Evolutionary conservation across 2,329 filamentous ascomycete genomes (phyloP), one percentile per base, ranked within the genome.

Genomic region (Colletotrichum sp.): DNA sequence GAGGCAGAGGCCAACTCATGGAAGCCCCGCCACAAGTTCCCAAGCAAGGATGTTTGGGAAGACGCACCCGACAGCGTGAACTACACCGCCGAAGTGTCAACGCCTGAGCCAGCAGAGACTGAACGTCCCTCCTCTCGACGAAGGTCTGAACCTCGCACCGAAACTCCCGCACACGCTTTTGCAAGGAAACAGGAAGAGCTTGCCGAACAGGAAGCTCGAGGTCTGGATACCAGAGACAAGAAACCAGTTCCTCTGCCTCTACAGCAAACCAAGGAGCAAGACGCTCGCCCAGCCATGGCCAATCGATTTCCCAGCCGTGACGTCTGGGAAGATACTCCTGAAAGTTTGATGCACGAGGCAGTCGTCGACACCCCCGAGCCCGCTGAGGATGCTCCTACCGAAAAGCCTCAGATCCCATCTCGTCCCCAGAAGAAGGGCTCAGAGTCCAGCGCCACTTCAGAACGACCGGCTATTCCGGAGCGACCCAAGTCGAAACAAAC

Each of bases 11-110:
- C 81, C 63, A 89, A 89, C 78, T 85, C 89, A 72, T 87, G 87
- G 71, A 88, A 91, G 78, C 86, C 90, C 76, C 91, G 92, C 78
- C 93, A 94, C 76, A 85, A 90, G 77, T 99, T 99, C 85, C 97
- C 97, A 2, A 98, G 96, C 84, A 94, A 96, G 83, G 97, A 99
- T 83, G 92, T 98, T 55, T 99, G 97, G 97, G 97, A 99, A 86
- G 98, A 99, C 83, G 94, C 95, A 0, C 97, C 98, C 6, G 94
- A 93, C 81, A 98, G 96, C 84, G 89, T 95, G 68, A 93, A 97
- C 81, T 92, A 91, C 81, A 93, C 91, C 39, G 93, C 96, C 5
- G 96, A 95, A 75, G 96, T 98, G 9, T 95, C 94, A 4, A 97
- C 95, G 1, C 96, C 96, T 2, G 94, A 96, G 80, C 74, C 74